phyloP scores from a whole-genome alignment of 805 yeast genomes.

The Hanseniaspora hatyaiensis region DNA sequence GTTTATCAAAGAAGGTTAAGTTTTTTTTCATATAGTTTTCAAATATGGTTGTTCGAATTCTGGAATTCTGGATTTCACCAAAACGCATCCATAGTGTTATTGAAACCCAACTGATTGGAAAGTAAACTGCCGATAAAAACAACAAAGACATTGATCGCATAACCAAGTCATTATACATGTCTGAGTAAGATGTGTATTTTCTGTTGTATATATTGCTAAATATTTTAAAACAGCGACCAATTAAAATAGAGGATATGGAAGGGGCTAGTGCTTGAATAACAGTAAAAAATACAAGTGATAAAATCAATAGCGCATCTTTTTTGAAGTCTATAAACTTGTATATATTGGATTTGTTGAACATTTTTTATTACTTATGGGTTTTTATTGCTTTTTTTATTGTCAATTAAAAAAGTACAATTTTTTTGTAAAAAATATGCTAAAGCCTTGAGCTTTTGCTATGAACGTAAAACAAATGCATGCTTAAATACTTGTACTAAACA shows the following conservation, averaged over 20 bases:
- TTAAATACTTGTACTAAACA: too few relatives aligned
- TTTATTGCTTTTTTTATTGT: neutral
- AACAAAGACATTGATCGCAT: slow-evolving; percentile 34
- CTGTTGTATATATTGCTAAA: slow-evolving; percentile 32
- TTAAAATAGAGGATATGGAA: slow-evolving; percentile 49
- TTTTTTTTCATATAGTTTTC: slow-evolving; percentile 34
- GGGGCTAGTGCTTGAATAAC: slow-evolving; percentile 45
- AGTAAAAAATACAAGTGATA: slow-evolving; percentile 33
- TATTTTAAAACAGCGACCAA: slow-evolving; percentile 50
- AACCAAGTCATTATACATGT: slow-evolving; percentile 33
- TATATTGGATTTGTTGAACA: slow-evolving; percentile 17
- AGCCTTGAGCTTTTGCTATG: too few relatives aligned
- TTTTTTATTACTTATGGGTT: neutral
- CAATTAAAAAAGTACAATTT: neutral
- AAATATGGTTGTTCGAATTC: slow-evolving; percentile 42
- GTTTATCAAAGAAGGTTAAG: slow-evolving; percentile 53
- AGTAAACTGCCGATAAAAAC: slow-evolving; percentile 37
- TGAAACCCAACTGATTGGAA: slow-evolving; percentile 41
- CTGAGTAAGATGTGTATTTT: slow-evolving; percentile 23
- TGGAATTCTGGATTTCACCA: slow-evolving; percentile 58
- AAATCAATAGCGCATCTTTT: slow-evolving; percentile 24
- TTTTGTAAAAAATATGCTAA: neutral
- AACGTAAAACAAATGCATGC: neutral
- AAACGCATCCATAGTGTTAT: slow-evolving; percentile 51
- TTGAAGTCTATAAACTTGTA: slow-evolving; percentile 21